A percentile compares a stretch with the other conserved stretches of the same genome.
These are phyloP conservation scores for Pisolithus sp. DNA, from an alignment of 768 basidiomycete genomes.

Conservation along the genomic window DNA sequence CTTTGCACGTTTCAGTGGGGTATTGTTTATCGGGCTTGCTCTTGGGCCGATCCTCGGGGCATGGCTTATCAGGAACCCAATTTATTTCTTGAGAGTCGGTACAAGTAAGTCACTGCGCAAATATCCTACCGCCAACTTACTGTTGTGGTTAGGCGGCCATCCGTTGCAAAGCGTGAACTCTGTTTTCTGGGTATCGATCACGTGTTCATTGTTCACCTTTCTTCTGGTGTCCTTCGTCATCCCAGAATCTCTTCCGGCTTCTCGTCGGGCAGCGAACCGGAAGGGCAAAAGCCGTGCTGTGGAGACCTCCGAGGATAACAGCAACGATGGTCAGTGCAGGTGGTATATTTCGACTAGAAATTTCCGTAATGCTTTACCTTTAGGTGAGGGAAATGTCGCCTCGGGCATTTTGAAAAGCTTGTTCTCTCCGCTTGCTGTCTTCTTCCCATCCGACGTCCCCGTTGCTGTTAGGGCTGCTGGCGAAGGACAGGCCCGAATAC, in stretches of 20 bases:
- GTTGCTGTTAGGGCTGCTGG: constrained; percentile 31
- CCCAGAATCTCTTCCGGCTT: constrained; percentile 46
- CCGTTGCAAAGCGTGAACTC: constrained; percentile 35
- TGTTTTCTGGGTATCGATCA: constrained; percentile 50
- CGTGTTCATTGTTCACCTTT: constrained; percentile 41
- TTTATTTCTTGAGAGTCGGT: constrained; percentile 25
- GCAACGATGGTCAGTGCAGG: constrained; percentile 7
- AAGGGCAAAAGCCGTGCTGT: constrained; percentile 27
- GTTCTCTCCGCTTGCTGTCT: constrained; percentile 61
- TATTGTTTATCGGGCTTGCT: constrained; percentile 72
- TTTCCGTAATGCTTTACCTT: not conserved
- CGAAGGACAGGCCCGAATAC: constrained; percentile 58
- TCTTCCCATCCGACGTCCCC: constrained; percentile 51
- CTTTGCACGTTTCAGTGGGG: constrained; percentile 64
- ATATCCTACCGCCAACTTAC: constrained; percentile 8
- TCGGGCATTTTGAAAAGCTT: constrained; percentile 36
- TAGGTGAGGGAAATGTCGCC: constrained; percentile 1
- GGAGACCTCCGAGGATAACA: constrained; percentile 6
- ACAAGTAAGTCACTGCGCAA: constrained; percentile 7
- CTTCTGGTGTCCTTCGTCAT: constrained; percentile 56
- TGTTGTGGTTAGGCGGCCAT: constrained; percentile 17
- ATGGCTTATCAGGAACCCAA: constrained; percentile 42
- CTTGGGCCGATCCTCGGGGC: constrained; percentile 68
- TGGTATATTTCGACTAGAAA: not conserved
- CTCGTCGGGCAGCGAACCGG: constrained; percentile 19